phyloP scores from a whole-genome alignment of 2,329 filamentous ascomycete genomes.

The Metarhizium humberi region DNA sequence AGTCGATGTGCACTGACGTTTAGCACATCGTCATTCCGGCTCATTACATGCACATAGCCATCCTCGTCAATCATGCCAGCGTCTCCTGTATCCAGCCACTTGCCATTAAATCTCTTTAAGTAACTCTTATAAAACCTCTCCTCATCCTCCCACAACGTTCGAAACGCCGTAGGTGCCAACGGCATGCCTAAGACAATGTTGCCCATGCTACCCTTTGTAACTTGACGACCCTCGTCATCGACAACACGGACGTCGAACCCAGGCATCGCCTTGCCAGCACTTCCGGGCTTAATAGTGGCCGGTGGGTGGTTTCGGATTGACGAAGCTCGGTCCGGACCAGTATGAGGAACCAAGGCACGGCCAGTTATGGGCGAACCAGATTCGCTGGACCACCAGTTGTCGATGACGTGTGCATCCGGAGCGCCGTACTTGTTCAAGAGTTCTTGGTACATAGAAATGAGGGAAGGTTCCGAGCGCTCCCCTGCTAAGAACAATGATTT shows the following conservation, averaged over 20 bases:
- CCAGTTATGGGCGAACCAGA: constrained; percentile 50
- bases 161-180: constrained; percentile 76
- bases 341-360: constrained; percentile 45
- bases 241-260: constrained; percentile 84
- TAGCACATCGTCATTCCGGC: constrained; percentile 72
- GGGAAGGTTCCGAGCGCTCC: constrained; percentile 79
- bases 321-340: constrained; percentile 43
- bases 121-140: constrained; percentile 82
- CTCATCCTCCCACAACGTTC: constrained; percentile 77
- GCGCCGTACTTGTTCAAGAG: constrained; percentile 60
- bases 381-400: constrained; percentile 56
- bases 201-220: constrained; percentile 68
- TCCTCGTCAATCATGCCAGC: constrained; percentile 77
- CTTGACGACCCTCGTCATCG: constrained; percentile 66
- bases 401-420: constrained; percentile 44
- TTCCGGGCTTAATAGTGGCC: constrained; percentile 66
- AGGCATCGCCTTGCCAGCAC: constrained; percentile 83
- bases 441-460: constrained; percentile 71
- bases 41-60: constrained; percentile 57
- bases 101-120: constrained; percentile 68
- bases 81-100: constrained; percentile 87
- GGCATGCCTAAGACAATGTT: constrained; percentile 84
- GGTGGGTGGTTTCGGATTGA: constrained; percentile 26
- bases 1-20: constrained; percentile 93
- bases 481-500: constrained; percentile 77